These are phyloP conservation scores for Colletotrichum tanaceti DNA, from an alignment of 2,329 filamentous ascomycete genomes.

Conservation along the genomic window DNA sequence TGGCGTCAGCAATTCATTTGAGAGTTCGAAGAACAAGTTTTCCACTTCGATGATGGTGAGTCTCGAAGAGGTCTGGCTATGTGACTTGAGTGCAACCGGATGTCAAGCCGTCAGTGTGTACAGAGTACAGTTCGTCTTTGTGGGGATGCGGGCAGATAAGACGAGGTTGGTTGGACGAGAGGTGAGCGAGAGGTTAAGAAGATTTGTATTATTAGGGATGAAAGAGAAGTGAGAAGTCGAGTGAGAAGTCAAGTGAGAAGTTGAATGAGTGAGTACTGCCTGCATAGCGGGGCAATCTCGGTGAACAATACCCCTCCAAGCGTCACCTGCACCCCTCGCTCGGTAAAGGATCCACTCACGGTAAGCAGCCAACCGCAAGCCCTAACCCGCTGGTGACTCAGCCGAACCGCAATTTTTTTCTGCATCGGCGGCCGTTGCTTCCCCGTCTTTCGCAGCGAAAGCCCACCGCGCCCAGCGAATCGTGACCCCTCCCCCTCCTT, in stretches of 20 bases:
- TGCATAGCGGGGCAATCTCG: not conserved
- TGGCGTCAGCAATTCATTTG: too few relatives aligned
- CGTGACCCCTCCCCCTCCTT: slow-evolving; percentile 27
- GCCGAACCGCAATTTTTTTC: slow-evolving; percentile 36
- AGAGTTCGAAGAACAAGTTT: too few relatives aligned
- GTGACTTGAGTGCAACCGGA: not conserved
- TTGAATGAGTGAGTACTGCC: too few relatives aligned
- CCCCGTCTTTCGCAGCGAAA: slow-evolving; percentile 13
- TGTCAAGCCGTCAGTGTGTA: not conserved
- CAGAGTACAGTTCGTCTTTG: too few relatives aligned
- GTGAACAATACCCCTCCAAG: slow-evolving; percentile 6
- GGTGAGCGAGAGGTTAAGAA: not conserved
- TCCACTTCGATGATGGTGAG: not conserved
- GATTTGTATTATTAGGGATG: too few relatives aligned
- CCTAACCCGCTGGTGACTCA: slow-evolving; percentile 30
- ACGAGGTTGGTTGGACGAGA: not conserved
- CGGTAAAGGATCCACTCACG: not conserved
- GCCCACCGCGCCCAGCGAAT: slow-evolving; percentile 27
- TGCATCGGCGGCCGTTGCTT: too few relatives aligned
- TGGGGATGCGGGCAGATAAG: not conserved
- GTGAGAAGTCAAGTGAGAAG: too few relatives aligned
- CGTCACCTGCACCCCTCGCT: slow-evolving; percentile 26
- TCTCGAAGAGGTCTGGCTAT: not conserved
- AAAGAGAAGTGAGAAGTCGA: too few relatives aligned
- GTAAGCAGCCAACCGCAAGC: slow-evolving; percentile 4